Conservation (phyloP, 2,329 filamentous ascomycete species). For the Ascochyta rabiei region DNA sequence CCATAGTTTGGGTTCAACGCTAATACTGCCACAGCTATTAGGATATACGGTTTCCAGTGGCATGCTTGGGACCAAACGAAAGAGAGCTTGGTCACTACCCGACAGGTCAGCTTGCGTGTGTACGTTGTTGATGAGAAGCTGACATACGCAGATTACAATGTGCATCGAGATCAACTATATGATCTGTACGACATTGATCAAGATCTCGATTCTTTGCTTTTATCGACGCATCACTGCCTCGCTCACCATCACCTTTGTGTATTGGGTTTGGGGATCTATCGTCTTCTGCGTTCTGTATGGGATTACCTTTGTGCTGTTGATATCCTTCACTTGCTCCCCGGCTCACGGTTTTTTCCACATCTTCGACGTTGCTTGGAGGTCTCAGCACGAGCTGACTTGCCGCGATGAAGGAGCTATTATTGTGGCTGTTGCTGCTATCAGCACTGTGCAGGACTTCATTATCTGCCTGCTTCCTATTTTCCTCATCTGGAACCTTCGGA, state of each 20-base stretch:
- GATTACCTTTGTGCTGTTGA: constrained; percentile 44
- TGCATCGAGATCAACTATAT: constrained; percentile 44
- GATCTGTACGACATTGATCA: constrained; percentile 35
- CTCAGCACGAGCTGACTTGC: constrained; percentile 43
- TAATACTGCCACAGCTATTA: constrained; percentile 29
- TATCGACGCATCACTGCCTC: constrained; percentile 51
- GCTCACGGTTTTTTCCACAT: constrained; percentile 50
- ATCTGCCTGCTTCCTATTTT: constrained; percentile 51
- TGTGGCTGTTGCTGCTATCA: constrained; percentile 47
- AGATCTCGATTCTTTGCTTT: constrained; percentile 48
- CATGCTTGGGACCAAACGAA: constrained; percentile 44
- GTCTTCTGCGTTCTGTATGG: constrained; percentile 48
- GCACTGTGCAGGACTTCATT: constrained; percentile 50
- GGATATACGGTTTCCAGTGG: constrained; percentile 41
- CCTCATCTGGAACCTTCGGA: constrained; percentile 53
- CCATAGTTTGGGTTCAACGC: background rate
- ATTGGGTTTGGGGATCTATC: constrained; percentile 47
- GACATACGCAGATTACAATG: constrained; percentile 31
- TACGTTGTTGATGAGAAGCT: constrained; percentile 1
- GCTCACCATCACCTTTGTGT: constrained; percentile 45
- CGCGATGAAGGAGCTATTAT: constrained; percentile 48
- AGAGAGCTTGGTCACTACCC: constrained; percentile 23
- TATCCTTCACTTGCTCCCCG: constrained; percentile 48
- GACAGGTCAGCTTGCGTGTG: constrained; percentile 26
- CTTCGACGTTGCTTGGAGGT: constrained; percentile 42